A percentile compares a stretch with the other conserved stretches of the same genome.
Evolutionary conservation across 148 eudicot species (phyloP).

Genomic region (Nepenthes gracilis): DNA sequence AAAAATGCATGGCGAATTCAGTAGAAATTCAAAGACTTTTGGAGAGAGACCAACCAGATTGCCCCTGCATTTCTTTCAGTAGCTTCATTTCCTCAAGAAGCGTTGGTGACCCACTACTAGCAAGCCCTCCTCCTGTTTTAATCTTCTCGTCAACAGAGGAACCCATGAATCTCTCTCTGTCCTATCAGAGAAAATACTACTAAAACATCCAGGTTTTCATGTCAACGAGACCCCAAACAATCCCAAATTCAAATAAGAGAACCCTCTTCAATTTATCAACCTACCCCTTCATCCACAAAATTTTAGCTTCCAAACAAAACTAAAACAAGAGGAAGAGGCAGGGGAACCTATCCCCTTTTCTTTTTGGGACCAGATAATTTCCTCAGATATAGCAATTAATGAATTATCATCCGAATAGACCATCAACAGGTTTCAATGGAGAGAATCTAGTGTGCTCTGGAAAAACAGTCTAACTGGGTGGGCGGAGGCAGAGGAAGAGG

Average conservation of each 20-base stretch:
- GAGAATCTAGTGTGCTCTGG: conserved; percentile 29
- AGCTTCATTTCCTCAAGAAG: conserved; percentile 71
- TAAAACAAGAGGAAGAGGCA: neutral
- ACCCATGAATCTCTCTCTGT: conserved; percentile 26
- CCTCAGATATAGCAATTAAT: neutral
- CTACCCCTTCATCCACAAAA: neutral
- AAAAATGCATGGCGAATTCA: too few species aligned
- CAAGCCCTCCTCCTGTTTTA: conserved; percentile 29
- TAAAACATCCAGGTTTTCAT: neutral
- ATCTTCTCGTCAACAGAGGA: conserved; percentile 42
- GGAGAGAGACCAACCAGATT: conserved; percentile 38
- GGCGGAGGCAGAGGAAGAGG: neutral
- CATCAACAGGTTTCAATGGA: neutral
- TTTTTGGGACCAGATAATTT: neutral
- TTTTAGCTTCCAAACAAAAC: neutral
- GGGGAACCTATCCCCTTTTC: neutral
- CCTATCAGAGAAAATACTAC: neutral
- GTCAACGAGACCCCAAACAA: neutral
- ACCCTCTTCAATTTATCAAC: neutral
- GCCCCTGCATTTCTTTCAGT: conserved; percentile 79
- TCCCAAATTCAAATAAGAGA: neutral
- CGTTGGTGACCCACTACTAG: conserved; percentile 30
- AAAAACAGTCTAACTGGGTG: conserved; percentile 12
- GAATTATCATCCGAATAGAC: neutral
- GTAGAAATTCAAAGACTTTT: neutral